phyloP scores from a whole-genome alignment of 495 filamentous ascomycete genomes.

The Aspergillus nidulans region DNA sequence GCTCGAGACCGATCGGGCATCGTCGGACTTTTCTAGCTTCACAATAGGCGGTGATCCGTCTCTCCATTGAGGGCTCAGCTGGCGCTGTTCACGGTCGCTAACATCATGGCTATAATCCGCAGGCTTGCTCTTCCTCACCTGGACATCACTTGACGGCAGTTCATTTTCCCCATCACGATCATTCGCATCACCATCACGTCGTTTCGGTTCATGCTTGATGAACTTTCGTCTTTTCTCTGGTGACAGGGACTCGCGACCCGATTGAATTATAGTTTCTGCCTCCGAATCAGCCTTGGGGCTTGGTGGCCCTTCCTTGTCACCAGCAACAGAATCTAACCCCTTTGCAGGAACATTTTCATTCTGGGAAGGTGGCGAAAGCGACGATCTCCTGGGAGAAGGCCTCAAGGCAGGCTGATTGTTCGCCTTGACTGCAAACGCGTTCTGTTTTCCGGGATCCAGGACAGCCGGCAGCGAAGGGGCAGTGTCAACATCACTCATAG shows the following conservation, averaged over 20 bases:
- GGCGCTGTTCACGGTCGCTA: slow-evolving; percentile 24
- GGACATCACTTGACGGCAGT: slow-evolving; percentile 19
- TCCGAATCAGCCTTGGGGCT: slow-evolving; percentile 62
- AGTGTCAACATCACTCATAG: slow-evolving; percentile 50
- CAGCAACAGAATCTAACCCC: slow-evolving; percentile 23
- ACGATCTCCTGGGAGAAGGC: slow-evolving; percentile 24
- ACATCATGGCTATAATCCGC: slow-evolving; percentile 21
- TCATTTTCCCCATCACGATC: slow-evolving; percentile 38
- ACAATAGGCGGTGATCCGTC: slow-evolving; percentile 27
- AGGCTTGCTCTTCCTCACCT: slow-evolving; percentile 33
- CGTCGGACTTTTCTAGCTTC: slow-evolving; percentile 37
- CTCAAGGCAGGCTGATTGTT: slow-evolving; percentile 25
- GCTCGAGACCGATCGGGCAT: slow-evolving; percentile 22
- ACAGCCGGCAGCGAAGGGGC: slow-evolving; percentile 40
- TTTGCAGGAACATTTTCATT: slow-evolving; percentile 21
- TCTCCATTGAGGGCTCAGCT: slow-evolving; percentile 24
- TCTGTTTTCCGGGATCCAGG: slow-evolving; percentile 37
- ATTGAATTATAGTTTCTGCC: slow-evolving; percentile 75
- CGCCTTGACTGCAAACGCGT: slow-evolving; percentile 34
- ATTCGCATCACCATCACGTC: slow-evolving; percentile 53
- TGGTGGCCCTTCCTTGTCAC: slow-evolving; percentile 31
- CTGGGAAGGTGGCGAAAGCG: slow-evolving; percentile 17
- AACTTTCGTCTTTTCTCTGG: slow-evolving; percentile 63
- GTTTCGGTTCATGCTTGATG: slow-evolving; percentile 60
- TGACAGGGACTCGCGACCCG: slow-evolving; percentile 65